These are phyloP conservation scores for Furcasterigmium sp. DNA, from an alignment of 2,329 filamentous ascomycete species.

Conservation along the genomic window DNA sequence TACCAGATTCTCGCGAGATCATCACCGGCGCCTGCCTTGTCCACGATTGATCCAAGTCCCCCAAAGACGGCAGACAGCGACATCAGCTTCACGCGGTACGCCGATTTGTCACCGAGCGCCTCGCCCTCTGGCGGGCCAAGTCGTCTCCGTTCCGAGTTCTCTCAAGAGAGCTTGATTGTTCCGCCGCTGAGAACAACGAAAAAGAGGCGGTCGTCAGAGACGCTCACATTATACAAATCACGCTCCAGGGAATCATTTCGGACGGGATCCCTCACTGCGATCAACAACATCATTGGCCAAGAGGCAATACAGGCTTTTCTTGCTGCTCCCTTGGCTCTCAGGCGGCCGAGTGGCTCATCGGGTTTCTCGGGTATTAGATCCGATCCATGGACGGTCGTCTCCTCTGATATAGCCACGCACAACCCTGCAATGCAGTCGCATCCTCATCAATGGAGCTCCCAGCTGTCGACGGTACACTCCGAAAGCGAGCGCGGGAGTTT, in stretches of 20 bases:
- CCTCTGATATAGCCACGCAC: background rate
- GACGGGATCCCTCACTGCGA: slow-evolving; percentile 48
- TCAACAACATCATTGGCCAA: slow-evolving; percentile 48
- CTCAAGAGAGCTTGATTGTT: slow-evolving; percentile 56
- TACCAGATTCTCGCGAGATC: slow-evolving; percentile 46
- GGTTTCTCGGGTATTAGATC: slow-evolving; percentile 20
- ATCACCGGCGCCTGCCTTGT: slow-evolving; percentile 36
- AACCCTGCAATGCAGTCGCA: slow-evolving; percentile 36
- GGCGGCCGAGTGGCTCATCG: slow-evolving; percentile 25
- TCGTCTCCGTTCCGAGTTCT: slow-evolving; percentile 40
- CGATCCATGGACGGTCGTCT: slow-evolving; percentile 19
- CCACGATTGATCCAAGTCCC: slow-evolving; percentile 26
- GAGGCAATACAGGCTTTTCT: slow-evolving; percentile 36
- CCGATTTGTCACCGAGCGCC: slow-evolving; percentile 30
- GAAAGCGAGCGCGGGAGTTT: slow-evolving; percentile 52
- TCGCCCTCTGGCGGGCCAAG: slow-evolving; percentile 27
- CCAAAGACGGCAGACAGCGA: slow-evolving; percentile 31
- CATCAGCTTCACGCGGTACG: slow-evolving; percentile 50
- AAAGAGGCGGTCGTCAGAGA: slow-evolving; percentile 43
- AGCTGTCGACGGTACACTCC: slow-evolving; percentile 59
- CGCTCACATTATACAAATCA: slow-evolving; percentile 41
- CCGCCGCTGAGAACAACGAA: slow-evolving; percentile 46
- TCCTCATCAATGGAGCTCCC: slow-evolving; percentile 58
- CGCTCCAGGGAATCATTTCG: slow-evolving; percentile 49
- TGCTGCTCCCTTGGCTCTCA: slow-evolving; percentile 32